Evolutionary conservation across 768 basidiomycete genomes (phyloP), one percentile per base, ranked within the genome.

Genomic region (Pilatotrama ljubarskyi): DNA sequence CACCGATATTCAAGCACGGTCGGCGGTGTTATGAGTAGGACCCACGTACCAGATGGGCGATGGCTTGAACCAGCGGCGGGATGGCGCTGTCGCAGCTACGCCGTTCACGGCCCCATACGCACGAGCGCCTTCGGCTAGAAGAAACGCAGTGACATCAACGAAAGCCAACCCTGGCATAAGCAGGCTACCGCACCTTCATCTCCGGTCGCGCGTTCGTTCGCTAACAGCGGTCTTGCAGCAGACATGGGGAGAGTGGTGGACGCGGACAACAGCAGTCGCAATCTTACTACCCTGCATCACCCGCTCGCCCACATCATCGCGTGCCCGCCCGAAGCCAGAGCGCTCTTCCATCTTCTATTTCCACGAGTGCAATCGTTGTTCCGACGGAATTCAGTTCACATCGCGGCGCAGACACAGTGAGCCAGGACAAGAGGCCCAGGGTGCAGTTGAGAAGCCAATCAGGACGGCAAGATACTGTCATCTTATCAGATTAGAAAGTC

Each of bases 401-500:
- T n/a, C n/a, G 38, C 14, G n/a, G 6, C 14, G 38, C 14, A 3
- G 38, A 40, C 3, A 5, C 38, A 14, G 43, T 43, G 43, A 25
- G 43, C 43, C 43, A 44, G 15, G 11, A 37, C 17, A 18, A 18
- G 52, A 43, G 14, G 26, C 15, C 5, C 22, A 7, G 50, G 7
- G 17, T 32, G n/a, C 13, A 15, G 41, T 3, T 2, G 44, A 20
- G 18, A 55, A 24, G 35, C 56, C 56, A 58, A 58, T 50, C 48
- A 58, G 47, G 38, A 58, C 56, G 51, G 42, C 51, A 10, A 50
- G 22, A 47, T 48, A 38, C n/a, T 5, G 13, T 40, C 40, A 61
- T 61, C 59, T 61, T 61, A 61, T 61, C 59, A 55, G 59, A 61
- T 61, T 43, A 32, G 15, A 14, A 10, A 2, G 20, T 35, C 46